Evolutionary conservation across 2,329 filamentous ascomycete genomes (phyloP), one percentile per base, ranked within the genome.

Genomic region (Fragosphaeria purpurea): DNA sequence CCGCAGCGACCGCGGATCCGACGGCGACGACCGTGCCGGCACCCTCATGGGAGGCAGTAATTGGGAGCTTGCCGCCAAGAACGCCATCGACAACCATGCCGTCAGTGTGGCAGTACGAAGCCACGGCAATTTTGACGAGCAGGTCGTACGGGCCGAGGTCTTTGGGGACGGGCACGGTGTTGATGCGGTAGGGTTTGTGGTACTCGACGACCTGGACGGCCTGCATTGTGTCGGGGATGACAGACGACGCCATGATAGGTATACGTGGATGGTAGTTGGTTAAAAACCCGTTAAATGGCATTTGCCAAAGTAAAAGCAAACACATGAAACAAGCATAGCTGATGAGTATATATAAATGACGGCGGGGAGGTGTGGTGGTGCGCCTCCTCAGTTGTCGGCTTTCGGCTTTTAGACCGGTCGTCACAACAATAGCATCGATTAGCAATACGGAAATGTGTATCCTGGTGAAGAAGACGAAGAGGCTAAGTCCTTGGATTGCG

Each of bases 41-140:
- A 13, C 76, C 76, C 62, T 82, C 77, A 59, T 80, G 77, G 0
- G 75, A 81, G 6, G 68, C 75, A 7, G 70, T 80, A 51, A 69
- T 67, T 0, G 79, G 78, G 1, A 82, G 65, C 0, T 70, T 68
- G 6, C 60, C 35, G 37, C 43, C 62, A 60, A 82, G 74, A 44
- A 70, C 62, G 45, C 79, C 79, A 2, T 66, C 58, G 6, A 59
- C 57, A 4, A 80, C 76, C 74, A 82, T 78, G 53, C 63, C 62
- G 64, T 83, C 79, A 1, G 80, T 82, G 65, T 83, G 79, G 65
- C 79, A 83, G 59, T 80, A 72, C 1, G 76, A 79, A 8, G 76
- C 78, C 12, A 77, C 76, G 50, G 75, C 77, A 47, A 80, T 67
- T 61, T 78, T 79, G 58, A 83, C 68, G 38, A 82, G 71, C n/a